Conservation (phyloP, 441 rosid genomes). For the Viola pubescens region DNA sequence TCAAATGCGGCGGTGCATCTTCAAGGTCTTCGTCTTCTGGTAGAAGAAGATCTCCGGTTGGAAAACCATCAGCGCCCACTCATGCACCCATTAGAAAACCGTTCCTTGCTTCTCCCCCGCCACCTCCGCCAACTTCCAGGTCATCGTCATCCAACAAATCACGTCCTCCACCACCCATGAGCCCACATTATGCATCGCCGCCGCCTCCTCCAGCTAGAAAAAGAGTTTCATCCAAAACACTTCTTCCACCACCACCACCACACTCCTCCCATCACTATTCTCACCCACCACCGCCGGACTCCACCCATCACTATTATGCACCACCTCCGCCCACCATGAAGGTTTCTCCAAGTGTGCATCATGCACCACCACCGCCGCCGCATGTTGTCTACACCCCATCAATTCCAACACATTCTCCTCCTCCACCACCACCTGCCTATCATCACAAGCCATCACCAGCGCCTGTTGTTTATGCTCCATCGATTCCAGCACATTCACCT, state of each 20-base stretch:
- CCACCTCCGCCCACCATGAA: slow-evolving; percentile 19
- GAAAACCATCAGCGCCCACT: slow-evolving; percentile 23
- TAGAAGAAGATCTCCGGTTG: slow-evolving; percentile 14
- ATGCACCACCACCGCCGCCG: slow-evolving; percentile 18
- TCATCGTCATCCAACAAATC: slow-evolving; percentile 25
- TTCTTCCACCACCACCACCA: slow-evolving; percentile 36
- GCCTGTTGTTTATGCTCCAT: neutral
- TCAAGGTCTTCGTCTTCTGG: neutral
- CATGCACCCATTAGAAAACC: slow-evolving; percentile 11
- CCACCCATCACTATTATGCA: slow-evolving; percentile 10
- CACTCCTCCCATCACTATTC: slow-evolving; percentile 19
- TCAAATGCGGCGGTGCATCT: slow-evolving; percentile 28
- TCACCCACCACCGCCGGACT: slow-evolving; percentile 11
- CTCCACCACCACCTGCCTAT: slow-evolving; percentile 28
- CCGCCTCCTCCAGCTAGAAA: slow-evolving; percentile 22
- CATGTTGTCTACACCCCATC: neutral
- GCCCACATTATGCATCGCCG: slow-evolving; percentile 18
- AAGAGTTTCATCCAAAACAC: slow-evolving; percentile 37
- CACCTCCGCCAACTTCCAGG: slow-evolving; percentile 37
- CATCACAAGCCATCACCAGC: slow-evolving; percentile 9
- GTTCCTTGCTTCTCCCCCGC: slow-evolving; percentile 40
- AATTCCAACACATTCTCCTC: neutral
- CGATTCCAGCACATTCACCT: neutral
- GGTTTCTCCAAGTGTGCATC: slow-evolving; percentile 18
- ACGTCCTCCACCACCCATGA: slow-evolving; percentile 21